These are phyloP conservation scores for Penicillium sclerotiorum DNA, from an alignment of 2,329 filamentous ascomycete species.

Conservation along the genomic window DNA sequence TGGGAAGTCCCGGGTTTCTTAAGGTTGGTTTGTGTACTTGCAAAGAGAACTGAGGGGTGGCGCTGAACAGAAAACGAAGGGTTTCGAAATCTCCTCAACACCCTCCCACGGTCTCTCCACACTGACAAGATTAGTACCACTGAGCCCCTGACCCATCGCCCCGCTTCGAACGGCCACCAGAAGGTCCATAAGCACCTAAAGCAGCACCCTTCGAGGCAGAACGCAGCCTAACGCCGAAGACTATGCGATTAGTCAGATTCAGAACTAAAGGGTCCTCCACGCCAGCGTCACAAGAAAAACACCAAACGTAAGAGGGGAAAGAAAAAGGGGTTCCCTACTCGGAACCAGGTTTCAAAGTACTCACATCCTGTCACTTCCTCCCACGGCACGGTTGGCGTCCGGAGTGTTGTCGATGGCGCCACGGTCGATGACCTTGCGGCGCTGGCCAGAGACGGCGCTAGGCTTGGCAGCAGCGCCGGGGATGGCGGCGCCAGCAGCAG, in stretches of 20 bases:
- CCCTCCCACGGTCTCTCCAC: constrained; percentile 25
- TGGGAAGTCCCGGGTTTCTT: constrained; percentile 33
- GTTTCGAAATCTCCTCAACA: neutral
- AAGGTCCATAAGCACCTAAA: constrained; percentile 49
- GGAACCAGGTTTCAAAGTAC: constrained; percentile 72
- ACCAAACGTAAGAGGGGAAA: constrained; percentile 79
- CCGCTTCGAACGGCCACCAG: constrained; percentile 56
- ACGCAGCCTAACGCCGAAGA: constrained; percentile 83
- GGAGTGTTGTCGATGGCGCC: constrained; percentile 68
- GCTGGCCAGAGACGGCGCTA: constrained; percentile 71
- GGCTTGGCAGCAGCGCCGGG: constrained; percentile 66
- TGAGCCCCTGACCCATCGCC: constrained; percentile 55
- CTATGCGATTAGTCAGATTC: constrained; percentile 79
- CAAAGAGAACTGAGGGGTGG: constrained; percentile 27
- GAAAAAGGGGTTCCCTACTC: constrained; percentile 76
- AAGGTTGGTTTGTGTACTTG: constrained; percentile 30
- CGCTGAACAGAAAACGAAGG: constrained; percentile 20
- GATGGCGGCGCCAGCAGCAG: constrained; percentile 60
- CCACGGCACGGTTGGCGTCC: constrained; percentile 73
- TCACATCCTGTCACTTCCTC: constrained; percentile 94
- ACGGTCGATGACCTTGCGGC: constrained; percentile 82
- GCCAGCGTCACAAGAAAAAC: constrained; percentile 72
- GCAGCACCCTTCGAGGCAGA: constrained; percentile 74
- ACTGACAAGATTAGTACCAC: constrained; percentile 47
- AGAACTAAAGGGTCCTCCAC: constrained; percentile 68